Evolutionary conservation across 495 filamentous ascomycete genomes (phyloP).

Genomic region (Apiosordaria backusii): DNA sequence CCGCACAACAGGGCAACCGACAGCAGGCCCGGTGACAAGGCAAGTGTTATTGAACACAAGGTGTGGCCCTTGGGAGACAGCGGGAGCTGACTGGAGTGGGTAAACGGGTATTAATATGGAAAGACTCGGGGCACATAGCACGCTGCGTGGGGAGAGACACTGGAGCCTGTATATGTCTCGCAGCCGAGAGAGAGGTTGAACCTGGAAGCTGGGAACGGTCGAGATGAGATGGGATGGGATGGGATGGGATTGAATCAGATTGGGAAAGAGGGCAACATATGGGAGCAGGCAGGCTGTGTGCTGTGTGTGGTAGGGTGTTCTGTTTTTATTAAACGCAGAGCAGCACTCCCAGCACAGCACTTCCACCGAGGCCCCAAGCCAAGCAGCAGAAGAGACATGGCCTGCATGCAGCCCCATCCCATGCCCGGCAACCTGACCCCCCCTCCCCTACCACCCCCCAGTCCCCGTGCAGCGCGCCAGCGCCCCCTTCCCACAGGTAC

Average conservation of each 20-base stretch:
- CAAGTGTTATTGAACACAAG: constrained; percentile 31
- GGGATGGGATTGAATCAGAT: constrained; percentile 9
- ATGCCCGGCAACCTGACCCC: constrained; percentile 10
- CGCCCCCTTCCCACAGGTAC: constrained; percentile 21
- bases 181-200: constrained; percentile 14
- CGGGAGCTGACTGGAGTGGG: constrained; percentile 39
- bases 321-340: constrained; percentile 2
- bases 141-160: constrained; percentile 27
- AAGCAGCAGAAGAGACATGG: constrained; percentile 4
- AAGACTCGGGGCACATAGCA: constrained; percentile 36
- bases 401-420: constrained; percentile 7
- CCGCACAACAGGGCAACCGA: constrained; percentile 3
- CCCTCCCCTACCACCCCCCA: neutral
- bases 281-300: constrained; percentile 14
- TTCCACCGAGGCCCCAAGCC: constrained; percentile 1
- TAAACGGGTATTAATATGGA: constrained; percentile 47
- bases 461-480: neutral
- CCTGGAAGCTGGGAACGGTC: constrained; percentile 29
- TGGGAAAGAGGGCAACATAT: constrained; percentile 13
- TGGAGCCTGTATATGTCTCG: constrained; percentile 1
- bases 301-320: constrained; percentile 16
- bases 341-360: neutral
- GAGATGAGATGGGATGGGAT: constrained; percentile 5
- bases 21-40: constrained; percentile 21
- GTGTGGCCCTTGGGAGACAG: constrained; percentile 36